Base-by-base conservation (phyloP, 345 rosid genomes). In the Noccaea caerulescens region DNA sequence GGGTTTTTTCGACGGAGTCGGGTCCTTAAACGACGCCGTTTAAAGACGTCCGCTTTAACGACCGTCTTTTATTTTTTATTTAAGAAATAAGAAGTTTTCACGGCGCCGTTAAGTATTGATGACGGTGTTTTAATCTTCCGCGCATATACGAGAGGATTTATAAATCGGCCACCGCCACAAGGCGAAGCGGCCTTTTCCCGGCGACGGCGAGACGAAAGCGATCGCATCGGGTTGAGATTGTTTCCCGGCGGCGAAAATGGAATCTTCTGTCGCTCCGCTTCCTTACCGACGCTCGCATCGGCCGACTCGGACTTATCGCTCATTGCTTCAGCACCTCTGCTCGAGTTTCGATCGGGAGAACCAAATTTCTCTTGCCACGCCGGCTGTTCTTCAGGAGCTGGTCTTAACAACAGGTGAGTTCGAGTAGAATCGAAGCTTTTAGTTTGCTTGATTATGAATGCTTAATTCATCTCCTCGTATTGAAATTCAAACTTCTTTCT, bases 341-440 rank as follows among this genome's bases (percentile, higher is more conserved):
- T 80, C 89, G 2, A 69, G 79, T 45, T 82, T 84, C 83, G 70
- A 77, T 60, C 79, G 71, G 6, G 74, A 83, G 13, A 79, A 85
- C 44, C 78, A 45, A 8, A 65, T 83, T 11, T 79, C 85, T 23
- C 61, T 76, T 52, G 72, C 80, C 49, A 66, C 89, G 32, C 84
- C 67, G 32, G 53, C 27, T 42, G 61, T 72, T 63, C 68, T 80
- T 52, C 83, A 44, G 39, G 72, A 69, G 42, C 76, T 71, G 4
- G 6, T 57, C 14, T 33, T 16, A 41, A 41, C n/a, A 49, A 39
- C 71, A 47, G 79, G 79, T 69, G 11, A 69, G 49, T 54, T 20
- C 16, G 7, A 10, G 0, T 61, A 9, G 2, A 51, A 43, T 8
- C 20, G 11, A 55, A 53, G 3, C 11, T 50, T 51, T 9, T 30